Percentiles rank a stretch among this genome's conserved stretches.
phyloP scores from a whole-genome alignment of 2,329 filamentous ascomycete species.

The Dactylellina sp. region DNA sequence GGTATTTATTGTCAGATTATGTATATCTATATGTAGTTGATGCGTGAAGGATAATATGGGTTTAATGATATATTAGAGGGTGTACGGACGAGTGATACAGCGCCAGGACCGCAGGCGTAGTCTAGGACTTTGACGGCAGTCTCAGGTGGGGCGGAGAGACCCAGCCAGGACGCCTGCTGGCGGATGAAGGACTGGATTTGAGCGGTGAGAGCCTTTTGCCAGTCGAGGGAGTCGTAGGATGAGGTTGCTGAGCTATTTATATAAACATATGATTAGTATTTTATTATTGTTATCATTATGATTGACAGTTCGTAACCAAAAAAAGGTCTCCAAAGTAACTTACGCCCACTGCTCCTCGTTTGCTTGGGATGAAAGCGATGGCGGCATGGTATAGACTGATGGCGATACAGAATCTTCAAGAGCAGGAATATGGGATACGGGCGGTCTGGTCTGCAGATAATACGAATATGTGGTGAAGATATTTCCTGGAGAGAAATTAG shows the following conservation, averaged over 20 bases:
- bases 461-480: conserved; percentile 14
- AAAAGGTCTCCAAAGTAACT: too few relatives aligned
- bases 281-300: too few relatives aligned
- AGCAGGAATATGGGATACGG: neutral
- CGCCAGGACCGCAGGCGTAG: conserved; percentile 51
- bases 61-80: neutral
- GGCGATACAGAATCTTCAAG: conserved; percentile 13
- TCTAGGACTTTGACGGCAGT: conserved; percentile 35
- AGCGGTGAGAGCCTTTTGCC: conserved; percentile 42
- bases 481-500: conserved; percentile 26
- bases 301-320: too few relatives aligned
- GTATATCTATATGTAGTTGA: too few relatives aligned
- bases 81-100: conserved; percentile 42
- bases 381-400: conserved; percentile 23
- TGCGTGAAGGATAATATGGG: too few relatives aligned
- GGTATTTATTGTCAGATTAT: too few relatives aligned
- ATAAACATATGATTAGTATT: neutral
- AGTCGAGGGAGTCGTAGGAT: conserved; percentile 51
- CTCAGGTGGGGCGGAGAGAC: conserved; percentile 33
- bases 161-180: conserved; percentile 29
- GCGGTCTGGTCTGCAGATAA: neutral
- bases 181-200: conserved; percentile 38
- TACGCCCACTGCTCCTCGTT: conserved; percentile 48
- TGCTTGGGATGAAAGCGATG: conserved; percentile 31
- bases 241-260: conserved; percentile 41